A percentile compares a stretch with the other conserved stretches of the same genome.
phyloP scores from a whole-genome alignment of 1,139 yeast genomes.

The Tardiomyces digboiensis region DNA sequence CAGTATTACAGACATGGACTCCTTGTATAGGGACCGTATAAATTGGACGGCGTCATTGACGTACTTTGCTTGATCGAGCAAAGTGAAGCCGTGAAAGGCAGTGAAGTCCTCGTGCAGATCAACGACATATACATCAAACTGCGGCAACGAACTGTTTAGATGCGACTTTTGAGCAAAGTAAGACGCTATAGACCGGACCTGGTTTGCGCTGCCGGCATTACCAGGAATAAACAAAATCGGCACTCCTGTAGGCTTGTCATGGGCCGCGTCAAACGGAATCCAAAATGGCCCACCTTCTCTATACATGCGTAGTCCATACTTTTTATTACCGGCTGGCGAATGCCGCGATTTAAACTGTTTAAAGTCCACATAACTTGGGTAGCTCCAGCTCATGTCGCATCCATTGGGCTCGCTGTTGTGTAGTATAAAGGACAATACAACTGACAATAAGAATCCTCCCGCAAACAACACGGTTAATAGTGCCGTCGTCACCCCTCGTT shows the following conservation, averaged over 20 bases:
- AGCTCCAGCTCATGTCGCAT: constrained; percentile 18
- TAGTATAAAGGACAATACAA: constrained; percentile 8
- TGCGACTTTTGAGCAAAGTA: constrained; percentile 46
- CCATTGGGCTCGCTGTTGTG: constrained; percentile 15
- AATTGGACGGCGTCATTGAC: constrained; percentile 78
- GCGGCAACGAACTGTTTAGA: constrained; percentile 21
- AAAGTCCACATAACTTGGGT: constrained; percentile 66
- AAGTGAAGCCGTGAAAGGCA: constrained; percentile 91
- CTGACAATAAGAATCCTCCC: constrained; percentile 1
- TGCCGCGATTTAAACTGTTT: constrained; percentile 61
- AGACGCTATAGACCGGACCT: constrained; percentile 88
- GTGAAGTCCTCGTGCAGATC: constrained; percentile 96
- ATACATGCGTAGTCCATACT: constrained; percentile 74
- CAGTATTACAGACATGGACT: constrained; percentile 68
- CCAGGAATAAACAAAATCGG: constrained; percentile 96
- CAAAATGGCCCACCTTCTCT: constrained; percentile 47
- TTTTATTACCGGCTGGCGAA: constrained; percentile 57
- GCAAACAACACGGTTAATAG: neutral
- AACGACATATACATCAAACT: constrained; percentile 67
- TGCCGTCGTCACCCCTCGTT: neutral
- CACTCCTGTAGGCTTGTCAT: constrained; percentile 47
- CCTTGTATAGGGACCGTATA: constrained; percentile 55
- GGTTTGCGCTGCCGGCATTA: constrained; percentile 91
- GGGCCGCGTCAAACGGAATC: constrained; percentile 22
- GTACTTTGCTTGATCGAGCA: constrained; percentile 91